Percentiles rank a stretch among this genome's conserved stretches.
phyloP scores from a whole-genome alignment of 345 rosid species.

The Tarenaya hassleriana region DNA sequence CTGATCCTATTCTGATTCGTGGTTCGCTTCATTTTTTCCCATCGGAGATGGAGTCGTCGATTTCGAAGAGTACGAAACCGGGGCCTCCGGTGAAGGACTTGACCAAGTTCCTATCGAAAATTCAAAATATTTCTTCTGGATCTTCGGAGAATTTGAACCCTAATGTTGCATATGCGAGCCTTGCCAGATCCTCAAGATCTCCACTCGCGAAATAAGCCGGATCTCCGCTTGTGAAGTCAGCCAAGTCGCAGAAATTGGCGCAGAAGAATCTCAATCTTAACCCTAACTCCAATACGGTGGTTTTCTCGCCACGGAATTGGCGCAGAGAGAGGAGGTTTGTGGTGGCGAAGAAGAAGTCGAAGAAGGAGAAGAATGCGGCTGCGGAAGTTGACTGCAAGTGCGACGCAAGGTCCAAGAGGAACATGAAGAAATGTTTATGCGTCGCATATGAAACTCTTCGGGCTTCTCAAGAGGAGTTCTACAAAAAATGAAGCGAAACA shows the following conservation, averaged over 20 bases:
- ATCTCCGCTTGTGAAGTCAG: slow-evolving; percentile 48
- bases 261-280: slow-evolving; percentile 26
- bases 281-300: slow-evolving; percentile 23
- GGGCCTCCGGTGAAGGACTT: slow-evolving; percentile 59
- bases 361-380: slow-evolving; percentile 35
- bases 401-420: slow-evolving; percentile 45
- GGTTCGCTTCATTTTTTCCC: background rate
- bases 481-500: slow-evolving; percentile 30
- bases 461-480: slow-evolving; percentile 84
- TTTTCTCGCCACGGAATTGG: slow-evolving; percentile 58
- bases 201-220: slow-evolving; percentile 25
- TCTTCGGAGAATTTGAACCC: slow-evolving; percentile 69
- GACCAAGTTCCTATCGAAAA: slow-evolving; percentile 31
- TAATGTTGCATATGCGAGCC: slow-evolving; percentile 46
- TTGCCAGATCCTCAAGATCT: slow-evolving; percentile 32
- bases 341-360: slow-evolving; percentile 63
- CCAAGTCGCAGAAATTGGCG: too few relatives aligned
- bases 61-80: slow-evolving; percentile 32
- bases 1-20: slow-evolving; percentile 9
- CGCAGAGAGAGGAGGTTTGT: slow-evolving; percentile 75
- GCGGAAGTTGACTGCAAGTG: slow-evolving; percentile 54
- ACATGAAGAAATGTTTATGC: slow-evolving; percentile 60
- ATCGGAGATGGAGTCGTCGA: slow-evolving; percentile 40
- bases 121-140: slow-evolving; percentile 26
- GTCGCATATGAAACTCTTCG: slow-evolving; percentile 72